Base-by-base conservation (phyloP, 176 grass and related monocot species). In the Bonia amplexicaulis region DNA sequence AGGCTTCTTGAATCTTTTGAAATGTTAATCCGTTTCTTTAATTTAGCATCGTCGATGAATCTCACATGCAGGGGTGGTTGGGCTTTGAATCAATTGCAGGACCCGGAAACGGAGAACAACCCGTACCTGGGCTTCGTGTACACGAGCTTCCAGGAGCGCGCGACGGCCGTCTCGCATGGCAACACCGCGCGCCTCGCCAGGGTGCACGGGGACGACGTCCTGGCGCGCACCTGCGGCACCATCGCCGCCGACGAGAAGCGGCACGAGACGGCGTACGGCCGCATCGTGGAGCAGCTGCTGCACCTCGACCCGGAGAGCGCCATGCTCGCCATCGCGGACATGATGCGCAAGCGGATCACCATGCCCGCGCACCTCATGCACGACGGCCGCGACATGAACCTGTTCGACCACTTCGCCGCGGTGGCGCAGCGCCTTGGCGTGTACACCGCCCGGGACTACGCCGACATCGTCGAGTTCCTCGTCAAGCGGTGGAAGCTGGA, bases 281-380 rank as follows among this genome's bases (percentile, higher is more conserved):
- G 93, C n/a, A 95, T 98, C 77, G 86, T 98, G 15, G 93, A 98
- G 80, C 91, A 94, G 90, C 91, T 95, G 35, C 91, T 98, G 52
- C 76, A 22, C 69, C 87, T 95, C 9, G 96, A 95, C 88, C 88
- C 96, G 3, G 93, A 98, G 1, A 77, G 89, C 80, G 93, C 91
- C 48, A 13, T 98, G 87, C 80, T 95, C 27, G 91, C 93, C 89
- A 65, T 98, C 85, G 83, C 90, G 2, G 96, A 98, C 81, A 98
- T 98, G 96, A 98, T 98, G 96, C 91, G 89, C 68, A 98, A 98
- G 89, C 88, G 88, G 77, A 98, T 98, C 85, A 95, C 96, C 42
- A 98, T 98, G 96, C 96, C 96, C 17, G 96, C 96, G 14, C 96
- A 98, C 82, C 96, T 98, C 73, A 98, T 98, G 96, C 87, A 88